Evolutionary conservation across 129 eudicot species (phyloP).

Genomic region (Flaveria trinervia): DNA sequence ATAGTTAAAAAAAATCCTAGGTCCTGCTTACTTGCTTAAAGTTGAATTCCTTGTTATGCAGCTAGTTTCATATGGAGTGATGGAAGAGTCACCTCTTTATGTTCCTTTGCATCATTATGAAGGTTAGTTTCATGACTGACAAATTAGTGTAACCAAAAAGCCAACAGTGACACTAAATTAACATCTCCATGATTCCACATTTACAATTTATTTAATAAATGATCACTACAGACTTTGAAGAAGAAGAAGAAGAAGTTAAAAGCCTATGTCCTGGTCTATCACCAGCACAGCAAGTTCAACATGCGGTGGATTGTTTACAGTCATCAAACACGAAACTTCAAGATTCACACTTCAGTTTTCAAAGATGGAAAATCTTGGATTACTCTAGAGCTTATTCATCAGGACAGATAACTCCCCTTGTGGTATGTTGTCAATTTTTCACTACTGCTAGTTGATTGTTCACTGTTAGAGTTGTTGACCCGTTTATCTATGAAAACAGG

Average conservation of each 20-base stretch:
- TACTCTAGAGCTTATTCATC: constrained; percentile 80
- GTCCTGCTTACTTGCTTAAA: neutral
- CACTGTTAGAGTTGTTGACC: neutral
- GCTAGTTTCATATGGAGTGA: constrained; percentile 85
- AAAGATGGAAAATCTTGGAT: constrained; percentile 78
- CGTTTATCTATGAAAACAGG: neutral
- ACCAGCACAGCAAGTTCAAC: constrained; percentile 61
- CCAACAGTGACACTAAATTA: constrained; percentile 6
- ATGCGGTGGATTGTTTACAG: constrained; percentile 57
- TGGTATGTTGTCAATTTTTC: constrained; percentile 42
- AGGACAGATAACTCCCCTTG: constrained; percentile 62
- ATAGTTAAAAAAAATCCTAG: too few relatives aligned
- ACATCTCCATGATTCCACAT: neutral
- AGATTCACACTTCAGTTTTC: constrained; percentile 46
- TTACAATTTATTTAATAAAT: neutral
- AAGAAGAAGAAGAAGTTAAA: constrained; percentile 43
- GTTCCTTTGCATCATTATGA: constrained; percentile 74
- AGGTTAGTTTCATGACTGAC: constrained; percentile 45
- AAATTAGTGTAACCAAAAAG: neutral
- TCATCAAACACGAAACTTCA: constrained; percentile 22
- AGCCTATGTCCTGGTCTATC: constrained; percentile 42
- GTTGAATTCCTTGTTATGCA: constrained; percentile 39
- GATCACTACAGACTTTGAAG: constrained; percentile 45
- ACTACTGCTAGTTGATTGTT: neutral
- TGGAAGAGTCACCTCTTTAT: constrained; percentile 81